Percentiles rank a stretch among this genome's conserved stretches.
Evolutionary conservation across 208 protist species (phyloP).

Genomic region (Leishmania amazonensis): DNA sequence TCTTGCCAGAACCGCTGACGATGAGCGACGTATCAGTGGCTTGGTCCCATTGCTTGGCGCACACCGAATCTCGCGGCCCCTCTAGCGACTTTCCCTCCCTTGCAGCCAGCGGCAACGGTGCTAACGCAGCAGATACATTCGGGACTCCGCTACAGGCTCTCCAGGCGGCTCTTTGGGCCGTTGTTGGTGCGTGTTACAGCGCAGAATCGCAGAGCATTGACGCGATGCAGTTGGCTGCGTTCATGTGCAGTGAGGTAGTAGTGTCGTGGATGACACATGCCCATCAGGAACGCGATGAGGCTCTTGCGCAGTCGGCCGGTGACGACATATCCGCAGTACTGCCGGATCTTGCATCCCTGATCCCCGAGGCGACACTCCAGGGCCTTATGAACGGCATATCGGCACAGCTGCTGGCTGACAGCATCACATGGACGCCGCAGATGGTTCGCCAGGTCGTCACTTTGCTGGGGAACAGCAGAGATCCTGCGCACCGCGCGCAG

Average conservation of each 20-base stretch:
- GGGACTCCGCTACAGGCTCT: not conserved
- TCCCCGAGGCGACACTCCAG: slow-evolving; percentile 3
- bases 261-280: slow-evolving; percentile 3
- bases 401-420: not conserved
- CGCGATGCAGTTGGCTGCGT: not conserved
- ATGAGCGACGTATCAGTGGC: not conserved
- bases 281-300: not conserved
- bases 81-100: not conserved
- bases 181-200: not conserved
- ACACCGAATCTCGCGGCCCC: too few species aligned
- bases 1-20: slow-evolving; percentile 1
- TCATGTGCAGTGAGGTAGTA: slow-evolving; percentile 8
- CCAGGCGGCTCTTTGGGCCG: slow-evolving; percentile 22
- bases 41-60: not conserved
- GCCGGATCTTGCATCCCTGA: not conserved
- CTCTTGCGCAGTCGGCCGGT: not conserved
- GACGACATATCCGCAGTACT: not conserved
- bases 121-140: not conserved
- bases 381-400: slow-evolving; percentile 1
- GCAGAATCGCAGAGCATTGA: not conserved
- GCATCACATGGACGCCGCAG: slow-evolving; percentile 24
- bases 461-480: slow-evolving; percentile 15
- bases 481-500: slow-evolving; percentile 10
- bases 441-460: slow-evolving; percentile 14
- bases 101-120: not conserved